A percentile compares a stretch with the other conserved stretches of the same genome.
Evolutionary conservation across 2,329 filamentous ascomycete genomes (phyloP).

Genomic region (Monosporascus sp.): DNA sequence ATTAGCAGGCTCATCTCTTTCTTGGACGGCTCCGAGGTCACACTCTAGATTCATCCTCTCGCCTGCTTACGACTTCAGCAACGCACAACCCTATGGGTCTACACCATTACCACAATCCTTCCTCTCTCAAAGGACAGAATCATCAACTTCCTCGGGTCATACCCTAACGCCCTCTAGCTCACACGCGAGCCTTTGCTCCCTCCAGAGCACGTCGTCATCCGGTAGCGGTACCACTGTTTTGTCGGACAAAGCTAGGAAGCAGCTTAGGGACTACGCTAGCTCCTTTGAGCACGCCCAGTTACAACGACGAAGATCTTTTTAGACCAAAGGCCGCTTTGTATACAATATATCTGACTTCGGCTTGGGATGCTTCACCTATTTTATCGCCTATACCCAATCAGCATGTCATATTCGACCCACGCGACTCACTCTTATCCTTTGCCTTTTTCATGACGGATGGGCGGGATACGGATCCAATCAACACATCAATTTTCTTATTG

Average conservation of each 20-base stretch:
- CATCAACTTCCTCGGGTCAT: constrained; percentile 32
- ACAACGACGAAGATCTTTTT: constrained; percentile 54
- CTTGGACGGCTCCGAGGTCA: constrained; percentile 38
- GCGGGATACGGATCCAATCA: constrained; percentile 27
- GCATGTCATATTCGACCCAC: constrained; percentile 13
- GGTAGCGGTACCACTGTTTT: constrained; percentile 51
- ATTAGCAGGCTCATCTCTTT: constrained; percentile 45
- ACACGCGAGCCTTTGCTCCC: constrained; percentile 77
- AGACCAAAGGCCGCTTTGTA: constrained; percentile 16
- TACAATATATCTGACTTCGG: constrained; percentile 4
- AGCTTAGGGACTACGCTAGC: constrained; percentile 79
- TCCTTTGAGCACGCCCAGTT: constrained; percentile 78
- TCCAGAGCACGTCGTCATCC: constrained; percentile 57
- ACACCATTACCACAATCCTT: constrained; percentile 41
- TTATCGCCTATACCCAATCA: constrained; percentile 17
- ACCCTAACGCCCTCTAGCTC: constrained; percentile 68
- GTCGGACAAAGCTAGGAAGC: constrained; percentile 71
- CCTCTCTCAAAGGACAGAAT: constrained; percentile 27
- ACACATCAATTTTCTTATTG: constrained; percentile 30
- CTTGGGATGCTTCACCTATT: constrained; percentile 15
- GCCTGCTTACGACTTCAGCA: constrained; percentile 70
- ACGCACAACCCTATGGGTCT: constrained; percentile 52
- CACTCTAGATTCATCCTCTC: constrained; percentile 60
- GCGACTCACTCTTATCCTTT: constrained; percentile 22
- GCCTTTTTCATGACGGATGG: constrained; percentile 20